Percentiles rank a stretch among this genome's conserved stretches.
These are phyloP conservation scores for Botrytis pseudocinerea DNA, from an alignment of 2,329 filamentous ascomycete species.

Conservation along the genomic window DNA sequence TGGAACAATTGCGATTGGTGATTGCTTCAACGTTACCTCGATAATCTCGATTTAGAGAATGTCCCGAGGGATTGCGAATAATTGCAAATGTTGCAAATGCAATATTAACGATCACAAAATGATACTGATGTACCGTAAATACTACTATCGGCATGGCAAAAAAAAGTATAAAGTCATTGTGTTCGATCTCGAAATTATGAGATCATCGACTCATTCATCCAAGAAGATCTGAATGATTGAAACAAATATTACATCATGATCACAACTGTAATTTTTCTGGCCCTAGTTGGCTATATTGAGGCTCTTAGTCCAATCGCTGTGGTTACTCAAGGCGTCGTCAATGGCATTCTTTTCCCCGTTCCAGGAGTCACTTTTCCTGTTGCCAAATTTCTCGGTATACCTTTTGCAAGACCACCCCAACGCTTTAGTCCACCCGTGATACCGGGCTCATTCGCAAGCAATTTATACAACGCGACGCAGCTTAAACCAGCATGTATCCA, in stretches of 20 bases:
- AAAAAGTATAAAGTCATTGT: background rate
- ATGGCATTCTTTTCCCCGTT: background rate
- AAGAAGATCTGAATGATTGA: background rate
- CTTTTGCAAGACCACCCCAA: slow-evolving; percentile 69
- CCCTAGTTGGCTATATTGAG: background rate
- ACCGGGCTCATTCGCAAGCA: background rate
- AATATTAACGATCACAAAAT: background rate
- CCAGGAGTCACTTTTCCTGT: slow-evolving; percentile 9
- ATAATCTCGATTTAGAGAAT: background rate
- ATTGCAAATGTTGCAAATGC: background rate
- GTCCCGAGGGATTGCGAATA: background rate
- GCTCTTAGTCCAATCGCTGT: background rate
- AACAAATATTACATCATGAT: background rate
- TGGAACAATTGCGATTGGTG: background rate
- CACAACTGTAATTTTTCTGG: background rate
- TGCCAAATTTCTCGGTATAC: slow-evolving; percentile 64
- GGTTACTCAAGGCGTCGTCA: slow-evolving; percentile 6
- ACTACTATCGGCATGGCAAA: background rate
- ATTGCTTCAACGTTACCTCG: background rate
- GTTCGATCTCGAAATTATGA: background rate
- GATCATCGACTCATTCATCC: background rate
- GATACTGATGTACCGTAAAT: background rate
- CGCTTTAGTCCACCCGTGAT: slow-evolving; percentile 64
- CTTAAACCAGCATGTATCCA: slow-evolving; percentile 15
- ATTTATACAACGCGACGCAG: slow-evolving; percentile 14